Evolutionary conservation across 805 yeast genomes (phyloP).

Genomic region (Yarrowia bubula): DNA sequence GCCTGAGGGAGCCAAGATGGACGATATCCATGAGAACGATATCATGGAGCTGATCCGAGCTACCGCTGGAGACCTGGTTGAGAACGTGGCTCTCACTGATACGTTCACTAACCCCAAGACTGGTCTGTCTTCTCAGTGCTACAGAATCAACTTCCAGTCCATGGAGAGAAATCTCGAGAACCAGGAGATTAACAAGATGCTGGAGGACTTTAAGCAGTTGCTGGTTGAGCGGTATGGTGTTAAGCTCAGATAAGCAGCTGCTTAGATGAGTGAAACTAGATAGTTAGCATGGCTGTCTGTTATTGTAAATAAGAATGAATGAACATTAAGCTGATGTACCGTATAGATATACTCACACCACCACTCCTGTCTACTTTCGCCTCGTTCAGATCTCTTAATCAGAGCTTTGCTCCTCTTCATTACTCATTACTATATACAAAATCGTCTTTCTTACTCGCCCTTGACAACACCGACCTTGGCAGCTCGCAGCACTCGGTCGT

Average conservation of each 20-base stretch:
- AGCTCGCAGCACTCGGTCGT: conserved; percentile 86
- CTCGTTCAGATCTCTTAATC: too few relatives aligned
- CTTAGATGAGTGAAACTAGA: not conserved
- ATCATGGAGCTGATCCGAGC: conserved; percentile 86
- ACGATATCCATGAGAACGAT: conserved; percentile 74
- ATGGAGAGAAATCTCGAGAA: conserved; percentile 92
- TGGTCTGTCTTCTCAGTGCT: conserved; percentile 73
- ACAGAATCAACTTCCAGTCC: conserved; percentile 87
- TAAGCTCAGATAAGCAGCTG: conserved; percentile 47
- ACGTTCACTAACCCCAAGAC: conserved; percentile 84
- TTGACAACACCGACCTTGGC: conserved; percentile 95
- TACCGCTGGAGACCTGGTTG: conserved; percentile 83
- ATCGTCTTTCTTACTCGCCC: conserved; percentile 40
- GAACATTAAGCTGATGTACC: too few relatives aligned
- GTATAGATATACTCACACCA: too few relatives aligned
- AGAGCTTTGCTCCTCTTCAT: not conserved
- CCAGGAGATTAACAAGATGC: conserved; percentile 75
- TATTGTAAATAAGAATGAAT: not conserved
- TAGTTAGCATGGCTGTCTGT: not conserved
- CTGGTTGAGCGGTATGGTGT: conserved; percentile 55
- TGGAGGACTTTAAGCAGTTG: conserved; percentile 60
- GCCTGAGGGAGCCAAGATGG: conserved; percentile 41
- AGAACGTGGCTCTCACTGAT: conserved; percentile 75
- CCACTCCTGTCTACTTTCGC: too few relatives aligned
- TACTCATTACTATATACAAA: conserved; percentile 23